Evolutionary conservation across 2,329 filamentous ascomycete genomes (phyloP).

Genomic region (Tolypocladium guangdongense): DNA sequence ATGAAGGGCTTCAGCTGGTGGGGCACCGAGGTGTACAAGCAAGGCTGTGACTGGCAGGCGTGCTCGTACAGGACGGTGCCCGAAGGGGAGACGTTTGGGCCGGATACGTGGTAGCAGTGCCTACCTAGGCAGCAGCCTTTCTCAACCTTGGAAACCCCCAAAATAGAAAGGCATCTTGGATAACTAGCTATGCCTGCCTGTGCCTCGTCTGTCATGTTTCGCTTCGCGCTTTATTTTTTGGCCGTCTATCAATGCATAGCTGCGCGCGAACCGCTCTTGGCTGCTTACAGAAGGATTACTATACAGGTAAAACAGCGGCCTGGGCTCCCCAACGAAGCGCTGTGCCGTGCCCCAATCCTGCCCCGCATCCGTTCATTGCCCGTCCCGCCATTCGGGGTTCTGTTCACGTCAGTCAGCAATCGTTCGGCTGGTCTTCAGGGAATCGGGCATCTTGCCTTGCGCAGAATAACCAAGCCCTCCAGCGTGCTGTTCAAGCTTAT

Average conservation of each 20-base stretch:
- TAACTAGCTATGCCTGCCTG: background rate
- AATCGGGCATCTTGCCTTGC: slow-evolving; percentile 61
- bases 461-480: slow-evolving; percentile 89
- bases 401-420: slow-evolving; percentile 11
- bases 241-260: slow-evolving; percentile 15
- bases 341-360: background rate
- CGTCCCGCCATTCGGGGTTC: slow-evolving; percentile 30
- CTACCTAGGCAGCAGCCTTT: background rate
- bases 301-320: slow-evolving; percentile 5
- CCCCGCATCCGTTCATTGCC: slow-evolving; percentile 17
- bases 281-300: slow-evolving; percentile 13
- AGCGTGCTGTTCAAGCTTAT: slow-evolving; percentile 82
- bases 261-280: background rate
- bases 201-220: background rate
- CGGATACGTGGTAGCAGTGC: slow-evolving; percentile 42
- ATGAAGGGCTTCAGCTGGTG: slow-evolving; percentile 71
- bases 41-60: slow-evolving; percentile 76
- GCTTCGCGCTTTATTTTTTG: slow-evolving; percentile 8
- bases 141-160: background rate
- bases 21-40: slow-evolving; percentile 78
- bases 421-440: background rate
- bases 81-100: slow-evolving; percentile 56
- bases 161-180: background rate
- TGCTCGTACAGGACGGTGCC: slow-evolving; percentile 58
- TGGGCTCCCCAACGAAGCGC: background rate